Evolutionary conservation across 768 basidiomycete genomes (phyloP).

Genomic region (Gloeophyllum trabeum): DNA sequence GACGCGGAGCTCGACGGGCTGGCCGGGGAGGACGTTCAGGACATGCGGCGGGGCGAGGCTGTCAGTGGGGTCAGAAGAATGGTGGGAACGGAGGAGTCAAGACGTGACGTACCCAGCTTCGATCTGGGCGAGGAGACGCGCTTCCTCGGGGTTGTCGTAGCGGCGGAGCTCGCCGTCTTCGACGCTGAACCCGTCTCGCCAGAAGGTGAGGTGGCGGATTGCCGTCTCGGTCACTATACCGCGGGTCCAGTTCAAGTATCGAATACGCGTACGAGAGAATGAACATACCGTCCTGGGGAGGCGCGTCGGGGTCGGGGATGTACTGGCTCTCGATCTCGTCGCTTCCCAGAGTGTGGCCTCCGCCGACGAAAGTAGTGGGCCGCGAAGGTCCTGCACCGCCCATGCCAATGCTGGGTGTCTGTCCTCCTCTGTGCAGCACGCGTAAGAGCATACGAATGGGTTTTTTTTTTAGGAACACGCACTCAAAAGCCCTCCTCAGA

Average conservation of each 20-base stretch:
- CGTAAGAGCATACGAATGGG: too few species aligned
- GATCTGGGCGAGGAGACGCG: conserved; percentile 61
- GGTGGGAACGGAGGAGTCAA: neutral
- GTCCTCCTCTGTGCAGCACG: conserved; percentile 29
- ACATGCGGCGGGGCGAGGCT: conserved; percentile 74
- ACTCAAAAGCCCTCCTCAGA: conserved; percentile 76
- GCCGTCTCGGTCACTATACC: too few species aligned
- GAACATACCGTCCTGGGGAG: conserved; percentile 15
- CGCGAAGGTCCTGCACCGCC: conserved; percentile 7
- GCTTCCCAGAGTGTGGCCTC: conserved; percentile 79
- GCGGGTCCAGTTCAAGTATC: neutral
- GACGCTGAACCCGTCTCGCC: conserved; percentile 88
- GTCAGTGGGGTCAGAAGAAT: neutral
- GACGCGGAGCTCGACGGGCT: conserved; percentile 80
- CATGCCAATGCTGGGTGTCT: conserved; percentile 13
- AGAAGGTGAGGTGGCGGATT: conserved; percentile 76
- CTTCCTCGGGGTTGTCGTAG: conserved; percentile 72
- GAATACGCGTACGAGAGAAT: neutral
- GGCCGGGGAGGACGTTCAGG: conserved; percentile 61
- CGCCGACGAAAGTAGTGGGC: conserved; percentile 43
- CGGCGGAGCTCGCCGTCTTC: conserved; percentile 80
- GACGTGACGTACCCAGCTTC: conserved; percentile 51
- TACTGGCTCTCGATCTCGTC: conserved; percentile 77
- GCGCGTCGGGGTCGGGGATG: conserved; percentile 61
- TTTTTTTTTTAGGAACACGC: too few species aligned